Base-by-base conservation (phyloP, 306 rosid genomes). In the Cajanus cajan region DNA sequence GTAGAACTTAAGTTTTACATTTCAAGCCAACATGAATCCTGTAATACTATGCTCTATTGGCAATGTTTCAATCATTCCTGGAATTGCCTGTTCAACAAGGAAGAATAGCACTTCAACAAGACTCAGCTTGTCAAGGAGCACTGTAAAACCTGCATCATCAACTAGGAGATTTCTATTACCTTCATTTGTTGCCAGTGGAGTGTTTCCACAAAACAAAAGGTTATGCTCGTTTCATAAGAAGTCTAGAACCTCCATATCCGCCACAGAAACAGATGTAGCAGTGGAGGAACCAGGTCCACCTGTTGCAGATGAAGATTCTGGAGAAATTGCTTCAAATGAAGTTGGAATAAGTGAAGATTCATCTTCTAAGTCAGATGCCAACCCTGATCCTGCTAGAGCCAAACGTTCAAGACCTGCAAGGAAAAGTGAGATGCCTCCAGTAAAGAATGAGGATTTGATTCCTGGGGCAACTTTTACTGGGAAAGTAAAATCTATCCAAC, bases 381-480 rank as follows among this genome's bases (percentile, higher is more conserved):
- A 25, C 69, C 77, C 84, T 57, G 51, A 80, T 24, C 15, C 90
- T 65, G 70, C 84, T 47, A 90, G 78, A 68, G 41, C 89, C 57
- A 93, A 64, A 76, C 91, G 91, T 69, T 18, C 88, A 3, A 91
- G 91, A 88, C 80, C 93, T 39, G 71, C 71, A 67, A 88, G 95
- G 88, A 91, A 90, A 91, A 96, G 98, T 84, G 97, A 91, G 68
- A 86, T 96, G 96, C 93, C 98, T 44, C 96, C 93, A 8, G 82
- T 96, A 71, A 93, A 85, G 84, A 82, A 88, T 25, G 97, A 96
- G 85, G 97, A 96, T 71, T 88, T 96, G 71, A 80, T 93, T 78
- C 86, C 90, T 1, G 97, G 98, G 82, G 98, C 96, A 59, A 83
- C 87, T 68, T 96, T 96, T 89, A 84, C 91, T 0, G 99, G 99